Conservation (phyloP, 768 basidiomycete genomes). For the Suillus occidentalis region DNA sequence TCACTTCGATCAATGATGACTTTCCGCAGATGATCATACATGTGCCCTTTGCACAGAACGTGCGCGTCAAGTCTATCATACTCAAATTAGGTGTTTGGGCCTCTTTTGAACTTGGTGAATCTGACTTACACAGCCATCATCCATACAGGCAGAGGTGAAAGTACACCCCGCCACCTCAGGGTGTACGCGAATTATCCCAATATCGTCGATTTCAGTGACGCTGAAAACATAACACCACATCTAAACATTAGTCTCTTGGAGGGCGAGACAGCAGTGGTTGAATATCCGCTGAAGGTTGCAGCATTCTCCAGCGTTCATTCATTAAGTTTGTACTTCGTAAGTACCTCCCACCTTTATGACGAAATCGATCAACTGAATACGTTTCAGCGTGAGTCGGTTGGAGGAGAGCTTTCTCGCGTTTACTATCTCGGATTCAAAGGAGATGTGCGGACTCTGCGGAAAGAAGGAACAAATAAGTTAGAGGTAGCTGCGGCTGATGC, state of each 20-base stretch:
- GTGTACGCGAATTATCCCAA: slow-evolving; percentile 72
- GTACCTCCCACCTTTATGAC: slow-evolving; percentile 30
- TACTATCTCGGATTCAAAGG: slow-evolving; percentile 88
- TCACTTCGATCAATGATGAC: background rate
- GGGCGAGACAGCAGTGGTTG: slow-evolving; percentile 65
- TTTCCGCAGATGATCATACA: slow-evolving; percentile 69
- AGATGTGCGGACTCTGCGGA: slow-evolving; percentile 52
- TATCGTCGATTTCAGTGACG: slow-evolving; percentile 78
- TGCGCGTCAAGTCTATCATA: slow-evolving; percentile 70
- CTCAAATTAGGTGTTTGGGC: slow-evolving; percentile 66
- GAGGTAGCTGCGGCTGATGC: slow-evolving; percentile 82
- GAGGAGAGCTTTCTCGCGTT: slow-evolving; percentile 62
- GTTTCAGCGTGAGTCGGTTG: slow-evolving; percentile 61
- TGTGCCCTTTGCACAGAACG: slow-evolving; percentile 77
- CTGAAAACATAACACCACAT: slow-evolving; percentile 66
- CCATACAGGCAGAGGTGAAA: slow-evolving; percentile 67
- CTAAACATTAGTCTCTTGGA: slow-evolving; percentile 70
- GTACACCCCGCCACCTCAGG: slow-evolving; percentile 71
- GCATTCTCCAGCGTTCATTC: slow-evolving; percentile 76
- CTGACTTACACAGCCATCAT: background rate
- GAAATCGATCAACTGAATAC: background rate
- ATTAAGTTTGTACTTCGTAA: slow-evolving; percentile 77
- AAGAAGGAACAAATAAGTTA: slow-evolving; percentile 60
- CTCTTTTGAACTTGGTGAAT: background rate
- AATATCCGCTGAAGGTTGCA: slow-evolving; percentile 77